phyloP scores from a whole-genome alignment of 2,329 filamentous ascomycete species.

The Capronia coronata region DNA sequence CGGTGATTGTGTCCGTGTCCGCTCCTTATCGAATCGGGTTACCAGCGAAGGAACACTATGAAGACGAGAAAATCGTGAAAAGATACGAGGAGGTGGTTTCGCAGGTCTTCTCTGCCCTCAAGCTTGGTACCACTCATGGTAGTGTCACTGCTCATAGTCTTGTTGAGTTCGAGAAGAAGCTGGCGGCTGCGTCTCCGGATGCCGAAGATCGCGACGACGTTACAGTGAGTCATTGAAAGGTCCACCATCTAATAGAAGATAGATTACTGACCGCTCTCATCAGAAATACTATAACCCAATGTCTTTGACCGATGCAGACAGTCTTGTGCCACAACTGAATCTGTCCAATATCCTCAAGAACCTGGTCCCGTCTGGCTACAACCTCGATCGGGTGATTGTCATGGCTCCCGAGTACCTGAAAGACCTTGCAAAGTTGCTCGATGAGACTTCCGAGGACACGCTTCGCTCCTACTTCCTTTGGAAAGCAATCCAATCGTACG shows the following conservation, averaged over 20 bases:
- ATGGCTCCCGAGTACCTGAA: constrained; percentile 55
- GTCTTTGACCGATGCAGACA: constrained; percentile 49
- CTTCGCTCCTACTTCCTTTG: constrained; percentile 59
- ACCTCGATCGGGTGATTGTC: constrained; percentile 51
- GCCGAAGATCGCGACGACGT: constrained; percentile 56
- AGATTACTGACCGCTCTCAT: neutral
- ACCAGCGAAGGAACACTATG: constrained; percentile 56
- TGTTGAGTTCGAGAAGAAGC: constrained; percentile 54
- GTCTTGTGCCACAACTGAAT: constrained; percentile 52
- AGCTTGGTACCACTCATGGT: constrained; percentile 27
- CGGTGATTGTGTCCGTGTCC: constrained; percentile 44
- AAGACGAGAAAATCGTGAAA: constrained; percentile 47
- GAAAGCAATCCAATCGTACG: constrained; percentile 54
- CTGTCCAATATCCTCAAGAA: constrained; percentile 48
- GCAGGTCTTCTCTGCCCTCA: constrained; percentile 38
- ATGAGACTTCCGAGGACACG: constrained; percentile 48
- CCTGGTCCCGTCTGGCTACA: constrained; percentile 48
- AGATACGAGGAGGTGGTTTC: constrained; percentile 46
- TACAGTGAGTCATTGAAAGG: constrained; percentile 34
- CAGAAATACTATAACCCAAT: constrained; percentile 59
- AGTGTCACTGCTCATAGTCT: constrained; percentile 36
- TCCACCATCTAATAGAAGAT: neutral
- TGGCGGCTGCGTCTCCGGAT: constrained; percentile 54
- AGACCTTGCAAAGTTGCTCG: constrained; percentile 51
- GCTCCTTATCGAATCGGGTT: constrained; percentile 49